Evolutionary conservation across 371 early-diverging fungal species (phyloP), one percentile per base, ranked within the genome.

Genomic region (Mucor irregularis): DNA sequence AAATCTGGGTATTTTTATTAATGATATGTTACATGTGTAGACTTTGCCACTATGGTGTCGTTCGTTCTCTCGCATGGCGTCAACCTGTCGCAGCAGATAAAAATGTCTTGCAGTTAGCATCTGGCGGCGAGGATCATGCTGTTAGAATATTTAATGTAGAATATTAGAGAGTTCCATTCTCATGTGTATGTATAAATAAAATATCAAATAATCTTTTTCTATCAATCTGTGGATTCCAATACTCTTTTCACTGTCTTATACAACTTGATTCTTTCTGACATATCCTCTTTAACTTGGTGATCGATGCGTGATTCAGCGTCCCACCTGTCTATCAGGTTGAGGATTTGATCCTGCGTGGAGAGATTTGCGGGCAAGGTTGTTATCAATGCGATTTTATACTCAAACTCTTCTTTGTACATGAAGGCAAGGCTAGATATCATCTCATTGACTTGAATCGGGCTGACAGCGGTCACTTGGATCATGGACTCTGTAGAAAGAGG

Each of bases 111-210:
- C 87, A 84, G 52, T 65, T 89, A 40, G 91, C 89, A 10, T 84
- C 83, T 39, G 85, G 76, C 40, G 86, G 88, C n/a, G 83, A 83
- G 43, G 91, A 92, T 73, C 83, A 85, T 48, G 82, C 90, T 39
- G 86, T 91, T 16, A 83, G 90, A 37, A 70, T 92, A 26, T 80
- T 85, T 28, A 78, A 80, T 35, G 62, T 89, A 48, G 61, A 69
- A 30, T 62, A 58, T 66, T 67, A 62, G 43, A 56, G 37, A 33
- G 8, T 11, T 13, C 13, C 10, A 13, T 42, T 38, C 17, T 24
- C 34, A 16, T 30, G 33, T 54, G 25, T 49, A 52, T 34, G 30
- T 17, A 28, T 50, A 39, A 28, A 29, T 22, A 29, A 19, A 16
- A 17, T 14, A 33, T 30, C 6, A 37, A 38, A 38, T 19, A 30